Base-by-base conservation (phyloP, 192 early-diverging fungal species). In the Backusella liffmaniae region DNA sequence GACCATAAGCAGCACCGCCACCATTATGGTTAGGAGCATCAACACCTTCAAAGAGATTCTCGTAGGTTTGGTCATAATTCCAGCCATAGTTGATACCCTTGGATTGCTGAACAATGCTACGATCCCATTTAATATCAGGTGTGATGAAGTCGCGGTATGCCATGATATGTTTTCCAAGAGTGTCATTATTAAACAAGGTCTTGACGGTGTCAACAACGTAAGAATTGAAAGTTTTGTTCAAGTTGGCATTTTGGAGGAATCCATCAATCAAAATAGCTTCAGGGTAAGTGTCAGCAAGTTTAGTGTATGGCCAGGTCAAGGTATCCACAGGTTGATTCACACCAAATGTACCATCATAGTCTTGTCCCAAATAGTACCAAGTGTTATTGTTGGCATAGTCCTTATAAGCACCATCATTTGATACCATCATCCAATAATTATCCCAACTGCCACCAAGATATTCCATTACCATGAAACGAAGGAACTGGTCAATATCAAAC, bases 341-440 rank as follows among this genome's bases (percentile, higher is more conserved):
- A 76, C 85, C 85, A 62, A 86, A 84, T 29, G 85, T 84, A 56
- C 76, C 85, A 59, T 86, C 85, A 71, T 80, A 86, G 34, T 86
- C 85, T 70, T 86, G 85, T 21, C 76, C 83, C 30, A 86, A 75
- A 66, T 79, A 86, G 67, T 80, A 84, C 79, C 81, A 82, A 21
- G 30, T 77, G 36, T 83, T 75, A 39, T 77, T 72, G 21, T 70
- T 69, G 15, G 74, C 53, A 73, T 71, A 71, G 34, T 84, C 83
- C n/a, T 75, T 73, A 59, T 83, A 86, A 46, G 82, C 79, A 67
- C 85, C 85, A 67, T 78, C 74, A 70, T 86, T 86, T 34, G 77
- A 81, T 56, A 84, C 81, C 36, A 42, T 16, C 73, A 76, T 73
- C 85, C 85, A 86, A 76, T 86, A 86, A 30, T 75, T 83, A 65